phyloP scores from a whole-genome alignment of 2,329 filamentous ascomycete species.

The Calonectria crousiana region DNA sequence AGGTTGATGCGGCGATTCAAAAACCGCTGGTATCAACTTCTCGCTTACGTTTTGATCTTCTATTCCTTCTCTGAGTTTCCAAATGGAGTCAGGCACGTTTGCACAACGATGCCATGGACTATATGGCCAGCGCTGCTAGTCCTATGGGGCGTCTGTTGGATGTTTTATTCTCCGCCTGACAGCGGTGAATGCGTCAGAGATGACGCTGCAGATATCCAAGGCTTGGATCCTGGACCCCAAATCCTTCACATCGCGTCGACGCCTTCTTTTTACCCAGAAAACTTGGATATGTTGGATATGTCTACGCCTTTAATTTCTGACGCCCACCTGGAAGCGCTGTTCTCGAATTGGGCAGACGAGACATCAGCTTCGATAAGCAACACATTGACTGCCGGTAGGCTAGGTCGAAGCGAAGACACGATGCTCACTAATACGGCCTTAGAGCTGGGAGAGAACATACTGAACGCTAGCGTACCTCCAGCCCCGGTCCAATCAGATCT shows the following conservation, averaged over 20 bases:
- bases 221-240: too few species aligned
- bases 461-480: too few species aligned
- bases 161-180: neutral
- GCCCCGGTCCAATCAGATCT: too few species aligned
- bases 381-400: neutral
- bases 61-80: neutral
- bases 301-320: neutral
- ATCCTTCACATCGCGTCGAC: too few species aligned
- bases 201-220: neutral
- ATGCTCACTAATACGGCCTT: too few species aligned
- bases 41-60: too few species aligned
- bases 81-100: neutral
- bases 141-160: slow-evolving; percentile 14
- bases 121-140: neutral
- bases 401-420: neutral
- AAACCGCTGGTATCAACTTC: too few species aligned
- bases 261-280: too few species aligned
- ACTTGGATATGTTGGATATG: neutral
- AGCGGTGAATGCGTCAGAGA: neutral
- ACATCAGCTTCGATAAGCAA: neutral
- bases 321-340: neutral
- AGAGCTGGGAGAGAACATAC: too few species aligned
- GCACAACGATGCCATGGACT: slow-evolving; percentile 13
- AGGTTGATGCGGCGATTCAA: too few species aligned
- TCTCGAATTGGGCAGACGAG: too few species aligned